Conservation (phyloP, 257 asterid genomes). For the Linderniella brevidens region DNA sequence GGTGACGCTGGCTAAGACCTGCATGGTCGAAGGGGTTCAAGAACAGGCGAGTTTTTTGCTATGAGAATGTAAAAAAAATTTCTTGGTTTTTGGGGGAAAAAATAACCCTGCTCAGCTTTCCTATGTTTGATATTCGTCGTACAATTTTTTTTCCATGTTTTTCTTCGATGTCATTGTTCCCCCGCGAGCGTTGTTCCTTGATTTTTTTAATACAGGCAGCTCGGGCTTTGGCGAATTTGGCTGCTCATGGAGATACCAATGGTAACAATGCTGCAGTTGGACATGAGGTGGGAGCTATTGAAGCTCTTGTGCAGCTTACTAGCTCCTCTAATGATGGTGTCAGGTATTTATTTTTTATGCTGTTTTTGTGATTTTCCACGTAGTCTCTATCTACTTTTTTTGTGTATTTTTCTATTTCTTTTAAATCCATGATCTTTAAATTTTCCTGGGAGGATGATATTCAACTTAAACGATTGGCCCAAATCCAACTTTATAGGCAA, state of each 20-base stretch:
- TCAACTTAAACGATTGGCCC: conserved; percentile 2
- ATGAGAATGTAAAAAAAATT: conserved; percentile 7
- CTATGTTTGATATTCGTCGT: too few relatives aligned
- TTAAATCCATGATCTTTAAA: not conserved
- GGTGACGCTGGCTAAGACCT: conserved; percentile 52
- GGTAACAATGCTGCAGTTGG: conserved; percentile 68
- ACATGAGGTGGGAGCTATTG: conserved; percentile 74
- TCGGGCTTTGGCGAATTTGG: conserved; percentile 74
- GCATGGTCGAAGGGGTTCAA: conserved; percentile 81
- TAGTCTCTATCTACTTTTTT: not conserved
- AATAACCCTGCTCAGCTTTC: too few relatives aligned
- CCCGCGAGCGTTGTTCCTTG: not conserved
- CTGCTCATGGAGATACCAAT: conserved; percentile 85
- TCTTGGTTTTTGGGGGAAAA: too few relatives aligned
- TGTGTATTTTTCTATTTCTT: not conserved
- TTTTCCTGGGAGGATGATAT: conserved; percentile 5
- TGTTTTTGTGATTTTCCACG: conserved; percentile 1
- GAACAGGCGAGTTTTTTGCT: conserved; percentile 43
- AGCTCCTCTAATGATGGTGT: conserved; percentile 71
- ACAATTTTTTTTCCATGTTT: too few relatives aligned
- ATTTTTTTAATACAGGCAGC: conserved; percentile 46
- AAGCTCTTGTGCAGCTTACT: conserved; percentile 72
- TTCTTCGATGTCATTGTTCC: too few relatives aligned
- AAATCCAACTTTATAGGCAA: conserved; percentile 38
- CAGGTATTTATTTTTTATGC: conserved; percentile 24